Conservation (phyloP, 2,329 filamentous ascomycete genomes). For the Epichloe festucae region DNA sequence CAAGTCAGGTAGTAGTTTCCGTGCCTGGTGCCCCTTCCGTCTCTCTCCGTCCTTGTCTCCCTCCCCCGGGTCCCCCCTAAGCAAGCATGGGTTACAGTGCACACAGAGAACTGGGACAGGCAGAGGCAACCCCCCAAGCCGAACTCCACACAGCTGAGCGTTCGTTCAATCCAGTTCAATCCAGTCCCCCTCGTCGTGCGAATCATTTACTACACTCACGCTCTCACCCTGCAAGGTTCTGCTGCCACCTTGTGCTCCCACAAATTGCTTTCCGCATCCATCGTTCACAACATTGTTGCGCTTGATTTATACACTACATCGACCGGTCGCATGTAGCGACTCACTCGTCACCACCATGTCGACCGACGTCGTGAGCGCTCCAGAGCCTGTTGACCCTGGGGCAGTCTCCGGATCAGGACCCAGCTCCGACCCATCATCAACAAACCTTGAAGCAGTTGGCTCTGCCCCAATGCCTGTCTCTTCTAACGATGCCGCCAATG, state of each 20-base stretch:
- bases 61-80: neutral
- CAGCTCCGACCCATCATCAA: constrained; percentile 15
- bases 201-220: constrained; percentile 1
- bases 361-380: constrained; percentile 39
- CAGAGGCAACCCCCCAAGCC: too few relatives aligned
- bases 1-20: neutral
- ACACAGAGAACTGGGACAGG: neutral
- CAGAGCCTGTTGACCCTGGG: constrained; percentile 20
- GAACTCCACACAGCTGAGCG: neutral
- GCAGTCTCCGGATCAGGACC: constrained; percentile 6
- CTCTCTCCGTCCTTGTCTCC: too few relatives aligned
- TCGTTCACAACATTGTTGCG: neutral
- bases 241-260: constrained; percentile 3
- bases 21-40: neutral
- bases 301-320: constrained; percentile 15
- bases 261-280: neutral
- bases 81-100: neutral
- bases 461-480: constrained; percentile 9
- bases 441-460: constrained; percentile 4
- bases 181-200: constrained; percentile 4
- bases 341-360: constrained; percentile 35
- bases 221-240: constrained; percentile 4
- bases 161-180: neutral
- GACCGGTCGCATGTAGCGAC: constrained; percentile 23
- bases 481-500: constrained; percentile 15